phyloP scores from a whole-genome alignment of 129 eudicot species.

The Calendula officinalis region DNA sequence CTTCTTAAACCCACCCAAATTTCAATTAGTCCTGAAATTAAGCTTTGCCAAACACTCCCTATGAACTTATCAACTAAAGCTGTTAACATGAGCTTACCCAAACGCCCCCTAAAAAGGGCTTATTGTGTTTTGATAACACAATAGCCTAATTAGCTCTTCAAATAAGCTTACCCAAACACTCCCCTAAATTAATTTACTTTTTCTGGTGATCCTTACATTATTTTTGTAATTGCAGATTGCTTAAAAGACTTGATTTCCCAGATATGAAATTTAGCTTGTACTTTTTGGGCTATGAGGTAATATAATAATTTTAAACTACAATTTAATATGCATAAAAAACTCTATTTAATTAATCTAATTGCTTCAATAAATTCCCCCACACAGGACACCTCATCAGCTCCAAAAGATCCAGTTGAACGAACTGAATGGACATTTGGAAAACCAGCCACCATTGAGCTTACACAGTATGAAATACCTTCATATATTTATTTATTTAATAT shows the following conservation, averaged over 20 bases:
- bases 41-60: too few species aligned
- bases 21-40: too few species aligned
- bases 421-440: slow-evolving; percentile 80
- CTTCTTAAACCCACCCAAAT: too few species aligned
- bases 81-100: background rate
- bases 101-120: background rate
- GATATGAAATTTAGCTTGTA: slow-evolving; percentile 87
- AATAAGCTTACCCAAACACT: too few species aligned
- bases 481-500: background rate
- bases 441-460: slow-evolving; percentile 86
- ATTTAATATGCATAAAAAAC: background rate
- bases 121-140: too few species aligned
- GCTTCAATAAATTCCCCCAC: background rate
- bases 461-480: slow-evolving; percentile 54
- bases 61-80: too few species aligned
- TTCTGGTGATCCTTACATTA: slow-evolving; percentile 1
- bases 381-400: slow-evolving; percentile 79
- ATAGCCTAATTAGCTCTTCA: too few species aligned
- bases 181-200: background rate
- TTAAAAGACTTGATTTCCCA: slow-evolving; percentile 85
- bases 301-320: background rate
- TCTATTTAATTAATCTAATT: background rate
- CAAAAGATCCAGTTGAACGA: slow-evolving; percentile 69
- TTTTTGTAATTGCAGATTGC: slow-evolving; percentile 53
- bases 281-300: slow-evolving; percentile 93